These are phyloP conservation scores for Astrephomene gubernaculifera DNA, from an alignment of 139 green algal species.

Conservation along the genomic window DNA sequence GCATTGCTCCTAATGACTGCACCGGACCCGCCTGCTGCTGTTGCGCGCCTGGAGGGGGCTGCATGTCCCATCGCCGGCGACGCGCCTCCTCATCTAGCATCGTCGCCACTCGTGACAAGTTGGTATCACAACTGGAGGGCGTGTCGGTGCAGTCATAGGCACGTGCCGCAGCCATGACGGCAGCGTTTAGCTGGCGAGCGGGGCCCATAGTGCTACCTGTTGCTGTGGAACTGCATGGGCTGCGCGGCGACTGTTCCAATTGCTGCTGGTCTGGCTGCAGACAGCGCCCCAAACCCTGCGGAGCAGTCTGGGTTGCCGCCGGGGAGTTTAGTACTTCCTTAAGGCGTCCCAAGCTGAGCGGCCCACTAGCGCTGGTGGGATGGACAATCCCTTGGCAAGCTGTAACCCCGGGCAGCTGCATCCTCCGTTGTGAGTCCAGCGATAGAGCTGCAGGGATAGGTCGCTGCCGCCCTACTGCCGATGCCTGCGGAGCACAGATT, in stretches of 20 bases:
- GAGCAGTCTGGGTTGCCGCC: too few relatives aligned
- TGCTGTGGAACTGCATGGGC: background rate
- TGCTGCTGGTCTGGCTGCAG: background rate
- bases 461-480: too few relatives aligned
- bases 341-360: too few relatives aligned
- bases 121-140: background rate
- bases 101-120: conserved; percentile 1
- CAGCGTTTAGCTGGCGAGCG: background rate
- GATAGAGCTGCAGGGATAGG: too few relatives aligned
- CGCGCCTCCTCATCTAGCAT: conserved; percentile 27
- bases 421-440: too few relatives aligned
- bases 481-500: too few relatives aligned
- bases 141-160: background rate
- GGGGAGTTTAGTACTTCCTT: too few relatives aligned
- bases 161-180: too few relatives aligned
- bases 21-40: background rate
- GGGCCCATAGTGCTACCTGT: background rate
- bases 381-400: too few relatives aligned
- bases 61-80: conserved; percentile 28
- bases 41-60: background rate
- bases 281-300: background rate
- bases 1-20: background rate
- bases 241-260: background rate
- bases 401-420: too few relatives aligned
- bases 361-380: too few relatives aligned